Evolutionary conservation across 768 basidiomycete genomes (phyloP), one percentile per base, ranked within the genome.

Genomic region (Russula compacta): DNA sequence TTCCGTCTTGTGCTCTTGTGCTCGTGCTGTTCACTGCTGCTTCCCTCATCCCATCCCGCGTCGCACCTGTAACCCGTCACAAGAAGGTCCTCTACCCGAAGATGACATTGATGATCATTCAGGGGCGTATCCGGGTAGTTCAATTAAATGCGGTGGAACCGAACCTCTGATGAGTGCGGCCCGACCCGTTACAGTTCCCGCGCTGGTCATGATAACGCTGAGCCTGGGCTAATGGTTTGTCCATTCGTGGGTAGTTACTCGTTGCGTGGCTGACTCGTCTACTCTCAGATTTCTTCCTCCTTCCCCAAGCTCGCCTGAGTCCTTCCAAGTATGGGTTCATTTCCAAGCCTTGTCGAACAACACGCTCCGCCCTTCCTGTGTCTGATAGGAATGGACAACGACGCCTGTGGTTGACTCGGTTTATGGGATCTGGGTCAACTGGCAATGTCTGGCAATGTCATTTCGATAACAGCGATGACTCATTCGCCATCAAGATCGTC

Each of bases 131-230:
- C 2, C 0, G 1, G 24, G 12, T 46, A 33, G 42, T 33, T 43
- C 32, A 6, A 1, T 2, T 0, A 11, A 1, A 43, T 10, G 8
- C 1, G 15, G 1, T 7, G 29, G 17, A 5, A 6, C 39, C 2
- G 10, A 1, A 3, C 1, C 11, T 11, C 15, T 4, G n/a, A 44
- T 6, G 24, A 29, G n/a, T n/a, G n/a, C n/a, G n/a, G n/a, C n/a
- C n/a, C n/a, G 15, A 54, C 53, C 29, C 10, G 32, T 43, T 1
- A 4, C 40, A 29, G 29, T 43, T 0, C 9, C 24, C 29, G 40
- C 17, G 5, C 29, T 54, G 11, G 40, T 5, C 53, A 19, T 40
- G 17, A 2, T 7, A 32, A 19, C 24, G n/a, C 15, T 14, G 29
- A 54, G 21, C 8, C 42, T 4, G 42, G 7, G 8, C 24, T 47